These are phyloP conservation scores for Mrakia gelida DNA, from an alignment of 768 basidiomycete species.

Conservation along the genomic window DNA sequence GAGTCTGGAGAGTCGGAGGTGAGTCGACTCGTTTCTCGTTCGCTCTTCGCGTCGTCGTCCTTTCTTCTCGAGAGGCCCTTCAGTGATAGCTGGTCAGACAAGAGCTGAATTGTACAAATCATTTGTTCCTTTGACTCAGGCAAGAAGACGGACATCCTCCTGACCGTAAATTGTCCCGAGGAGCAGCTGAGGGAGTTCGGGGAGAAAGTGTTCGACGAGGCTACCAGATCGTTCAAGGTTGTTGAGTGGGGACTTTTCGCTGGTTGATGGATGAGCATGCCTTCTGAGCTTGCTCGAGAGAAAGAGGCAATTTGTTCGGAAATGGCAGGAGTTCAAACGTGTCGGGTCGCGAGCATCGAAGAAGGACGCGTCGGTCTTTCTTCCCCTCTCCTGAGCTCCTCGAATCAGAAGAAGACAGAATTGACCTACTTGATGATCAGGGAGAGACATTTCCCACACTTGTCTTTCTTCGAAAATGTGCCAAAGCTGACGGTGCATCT, in stretches of 20 bases:
- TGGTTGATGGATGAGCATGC: not conserved
- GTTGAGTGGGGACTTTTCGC: constrained; percentile 27
- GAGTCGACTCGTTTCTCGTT: constrained; percentile 14
- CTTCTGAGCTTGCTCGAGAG: not conserved
- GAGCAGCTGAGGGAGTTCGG: constrained; percentile 49
- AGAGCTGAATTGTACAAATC: not conserved
- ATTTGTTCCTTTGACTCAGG: not conserved
- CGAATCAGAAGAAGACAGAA: too few species aligned
- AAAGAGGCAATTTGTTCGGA: not conserved
- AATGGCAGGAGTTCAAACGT: too few species aligned
- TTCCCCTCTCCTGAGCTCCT: too few species aligned
- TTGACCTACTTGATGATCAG: too few species aligned
- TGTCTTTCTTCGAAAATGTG: too few species aligned
- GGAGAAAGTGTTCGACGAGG: constrained; percentile 12
- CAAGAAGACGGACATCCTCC: constrained; percentile 73
- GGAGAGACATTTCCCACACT: too few species aligned
- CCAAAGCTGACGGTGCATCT: not conserved
- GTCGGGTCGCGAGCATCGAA: too few species aligned
- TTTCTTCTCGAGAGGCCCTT: not conserved
- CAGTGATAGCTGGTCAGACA: not conserved
- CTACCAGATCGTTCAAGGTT: constrained; percentile 19
- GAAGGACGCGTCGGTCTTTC: too few species aligned
- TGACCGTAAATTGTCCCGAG: constrained; percentile 73
- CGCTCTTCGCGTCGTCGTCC: not conserved
- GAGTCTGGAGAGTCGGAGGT: constrained; percentile 68